These are phyloP conservation scores for Candida bentonensis DNA, from an alignment of 805 yeast genomes.

Conservation along the genomic window DNA sequence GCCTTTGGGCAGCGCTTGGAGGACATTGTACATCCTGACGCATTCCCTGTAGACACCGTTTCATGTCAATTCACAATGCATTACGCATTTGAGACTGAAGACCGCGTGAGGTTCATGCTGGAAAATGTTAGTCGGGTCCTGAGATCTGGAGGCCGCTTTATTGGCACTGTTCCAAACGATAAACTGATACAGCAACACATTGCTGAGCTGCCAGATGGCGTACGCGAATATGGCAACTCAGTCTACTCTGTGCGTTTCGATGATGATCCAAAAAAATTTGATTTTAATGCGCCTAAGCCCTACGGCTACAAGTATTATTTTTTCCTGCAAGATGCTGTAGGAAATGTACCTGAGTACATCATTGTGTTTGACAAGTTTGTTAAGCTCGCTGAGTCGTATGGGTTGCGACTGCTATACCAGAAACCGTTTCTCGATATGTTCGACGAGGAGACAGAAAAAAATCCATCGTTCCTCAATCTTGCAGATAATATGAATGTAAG, in stretches of 20 bases:
- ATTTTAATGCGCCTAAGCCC: conserved; percentile 34
- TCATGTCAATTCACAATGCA: conserved; percentile 89
- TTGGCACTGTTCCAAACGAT: conserved; percentile 90
- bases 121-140: conserved; percentile 65
- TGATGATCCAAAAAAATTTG: conserved; percentile 33
- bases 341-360: conserved; percentile 90
- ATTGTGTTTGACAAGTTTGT: conserved; percentile 87
- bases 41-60: conserved; percentile 77
- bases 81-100: conserved; percentile 83
- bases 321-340: conserved; percentile 83
- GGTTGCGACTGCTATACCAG: conserved; percentile 54
- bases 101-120: conserved; percentile 57
- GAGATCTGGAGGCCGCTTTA: conserved; percentile 70
- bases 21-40: conserved; percentile 54
- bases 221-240: conserved; percentile 68
- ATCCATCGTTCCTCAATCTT: conserved; percentile 15
- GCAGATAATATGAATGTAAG: conserved; percentile 32
- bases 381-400: conserved; percentile 71
- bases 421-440: conserved; percentile 74
- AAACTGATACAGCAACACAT: conserved; percentile 66
- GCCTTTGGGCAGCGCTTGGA: conserved; percentile 65
- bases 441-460: conserved; percentile 60
- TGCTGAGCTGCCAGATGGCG: conserved; percentile 35
- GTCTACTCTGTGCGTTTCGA: conserved; percentile 73
- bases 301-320: conserved; percentile 78